Base-by-base conservation (phyloP, 345 rosid species). In the Euphorbia peplus region DNA sequence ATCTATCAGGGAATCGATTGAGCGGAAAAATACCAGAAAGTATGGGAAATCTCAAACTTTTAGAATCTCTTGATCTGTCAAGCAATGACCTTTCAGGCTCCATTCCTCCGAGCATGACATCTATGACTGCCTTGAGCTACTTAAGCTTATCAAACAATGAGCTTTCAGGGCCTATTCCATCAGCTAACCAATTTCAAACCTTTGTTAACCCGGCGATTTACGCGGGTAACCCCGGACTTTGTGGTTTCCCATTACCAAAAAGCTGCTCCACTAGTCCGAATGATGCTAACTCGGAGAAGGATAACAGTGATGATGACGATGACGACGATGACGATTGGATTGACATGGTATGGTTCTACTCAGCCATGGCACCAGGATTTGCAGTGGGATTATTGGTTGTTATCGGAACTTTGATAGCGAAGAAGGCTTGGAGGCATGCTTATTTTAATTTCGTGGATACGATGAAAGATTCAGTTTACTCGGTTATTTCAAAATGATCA, bases 141-240 rank as follows among this genome's bases (percentile, higher is more conserved):
- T 41, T 75, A 64, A 57, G 69, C 64, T 47, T 75, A 42, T 75
- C 83, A n/a, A 21, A 69, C n/a, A 69, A 79, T 29, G 35, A 60
- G 28, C 62, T 79, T 4, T 75, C 72, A 2, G 82, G 83, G 13
- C 42, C 32, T 41, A 75, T 75, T 46, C 77, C 79, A 47, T 21
- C 51, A 14, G 32, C 67, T 3, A 72, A 65, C 53, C 70, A 72
- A 41, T 39, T 79, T 10, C 72, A 29, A 24, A 66, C 60, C 14
- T 50, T 71, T 42, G 13, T 39, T 30, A 70, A 69, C 69, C 58
- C 83, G 3, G 65, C 68, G 0, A 59, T 56, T 39, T 76, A 73
- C 14, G 44, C 19, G 29, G 78, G 73, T 7, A 80, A 80, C 52
- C 73, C 0, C 0, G 60, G 54, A 13, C 73, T 80, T 14, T 76